Base-by-base conservation (phyloP, 352 stramenopile species). In the Phytophthora pseudosyringae region DNA sequence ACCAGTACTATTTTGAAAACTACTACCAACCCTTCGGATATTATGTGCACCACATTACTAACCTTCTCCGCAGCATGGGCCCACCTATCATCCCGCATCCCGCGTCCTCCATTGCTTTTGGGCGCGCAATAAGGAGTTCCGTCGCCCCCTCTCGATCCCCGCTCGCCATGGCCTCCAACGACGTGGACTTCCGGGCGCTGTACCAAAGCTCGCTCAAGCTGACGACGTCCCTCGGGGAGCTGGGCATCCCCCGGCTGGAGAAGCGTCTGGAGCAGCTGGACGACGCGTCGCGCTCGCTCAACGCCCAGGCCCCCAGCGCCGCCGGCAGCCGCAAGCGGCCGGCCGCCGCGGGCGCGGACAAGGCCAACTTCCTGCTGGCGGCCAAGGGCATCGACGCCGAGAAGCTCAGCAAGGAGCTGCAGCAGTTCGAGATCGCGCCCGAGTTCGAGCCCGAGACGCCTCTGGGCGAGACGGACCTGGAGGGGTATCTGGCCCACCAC, bases 121-220 rank as follows among this genome's bases (percentile, higher is more conserved):
- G 16, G 49, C 51, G 46, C 39, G 29, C 26, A 58, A 21, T 48
- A 47, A 35, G 29, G 21, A 55, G 48, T 44, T 38, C 21, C 28
- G 29, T 33, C 21, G 12, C 55, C 25, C 43, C 52, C 48, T 46
- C 33, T 50, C 41, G 21, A 47, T 55, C 25, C 55, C 16, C 53
- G 44, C 50, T 38, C 51, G 58, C 46, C 36, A 81, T 81, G 73
- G 70, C 73, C 45, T 73, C 67, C 15, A 77, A 75, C 44, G 78
- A 94, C 48, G 71, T 93, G 62, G 85, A 95, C 59, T 95, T 95
- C 76, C 88, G 87, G 56, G 78, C 85, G 60, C 72, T 95, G 54
- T 95, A 95, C 69, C 83, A 95, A 73, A 94, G 81, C 71, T 95
- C 87, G 52, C 83, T 95, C 38, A 84, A 93, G 75, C 81, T 95